Evolutionary conservation across 495 filamentous ascomycete genomes (phyloP).

Genomic region (Chaetomium fimeti): DNA sequence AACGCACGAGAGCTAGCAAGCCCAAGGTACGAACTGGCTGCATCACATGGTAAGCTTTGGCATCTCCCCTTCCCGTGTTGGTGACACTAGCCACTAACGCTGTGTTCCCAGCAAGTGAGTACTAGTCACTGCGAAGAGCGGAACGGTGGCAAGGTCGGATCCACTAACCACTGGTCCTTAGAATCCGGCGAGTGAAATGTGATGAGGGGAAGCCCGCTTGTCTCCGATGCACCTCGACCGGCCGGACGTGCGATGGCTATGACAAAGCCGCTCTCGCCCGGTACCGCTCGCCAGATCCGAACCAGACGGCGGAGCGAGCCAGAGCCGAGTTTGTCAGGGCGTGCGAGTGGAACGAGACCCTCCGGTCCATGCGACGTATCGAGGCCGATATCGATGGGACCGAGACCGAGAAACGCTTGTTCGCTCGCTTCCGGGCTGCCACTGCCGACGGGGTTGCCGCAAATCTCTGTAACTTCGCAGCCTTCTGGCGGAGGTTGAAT

Average conservation of each 20-base stretch:
- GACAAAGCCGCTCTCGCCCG: constrained; percentile 31
- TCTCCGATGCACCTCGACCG: constrained; percentile 43
- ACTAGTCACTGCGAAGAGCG: neutral
- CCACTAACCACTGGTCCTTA: constrained; percentile 9
- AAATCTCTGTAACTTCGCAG: constrained; percentile 27
- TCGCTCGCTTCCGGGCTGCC: constrained; percentile 35
- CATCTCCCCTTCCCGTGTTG: neutral
- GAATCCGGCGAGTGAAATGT: constrained; percentile 42
- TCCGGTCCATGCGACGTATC: constrained; percentile 39
- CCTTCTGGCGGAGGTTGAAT: constrained; percentile 41
- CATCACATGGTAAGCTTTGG: constrained; percentile 33
- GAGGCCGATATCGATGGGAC: constrained; percentile 40
- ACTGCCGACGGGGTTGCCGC: constrained; percentile 15
- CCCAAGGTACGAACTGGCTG: constrained; percentile 38
- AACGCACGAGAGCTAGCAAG: constrained; percentile 37
- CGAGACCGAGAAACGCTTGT: constrained; percentile 37
- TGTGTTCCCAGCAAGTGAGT: constrained; percentile 28
- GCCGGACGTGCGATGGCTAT: constrained; percentile 47
- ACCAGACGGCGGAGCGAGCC: constrained; percentile 29
- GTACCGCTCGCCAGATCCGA: constrained; percentile 15
- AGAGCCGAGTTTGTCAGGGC: constrained; percentile 36
- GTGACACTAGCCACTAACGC: neutral
- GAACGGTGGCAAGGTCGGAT: neutral
- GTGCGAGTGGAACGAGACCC: constrained; percentile 34
- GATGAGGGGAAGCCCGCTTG: constrained; percentile 45